A percentile compares a stretch with the other conserved stretches of the same genome.
Evolutionary conservation across 1,284 basidiomycete genomes (phyloP).

Genomic region (Ceraceosorus guamensis): DNA sequence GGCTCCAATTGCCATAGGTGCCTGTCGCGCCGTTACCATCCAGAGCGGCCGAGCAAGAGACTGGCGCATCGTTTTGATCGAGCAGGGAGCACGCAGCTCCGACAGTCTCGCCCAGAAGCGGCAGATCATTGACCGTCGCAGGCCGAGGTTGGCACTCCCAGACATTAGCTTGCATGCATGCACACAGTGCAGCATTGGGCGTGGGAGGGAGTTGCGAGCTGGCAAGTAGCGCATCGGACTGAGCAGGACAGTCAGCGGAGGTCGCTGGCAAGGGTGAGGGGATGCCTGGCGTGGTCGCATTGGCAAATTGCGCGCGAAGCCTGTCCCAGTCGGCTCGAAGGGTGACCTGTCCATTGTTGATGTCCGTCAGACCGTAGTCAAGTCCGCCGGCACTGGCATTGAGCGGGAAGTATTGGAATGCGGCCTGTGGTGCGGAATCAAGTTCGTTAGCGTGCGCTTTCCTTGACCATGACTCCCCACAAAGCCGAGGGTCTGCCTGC

Average conservation of each 20-base stretch:
- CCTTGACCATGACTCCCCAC: too few relatives aligned
- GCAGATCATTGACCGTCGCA: slow-evolving; percentile 59
- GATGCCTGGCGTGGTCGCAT: slow-evolving; percentile 59
- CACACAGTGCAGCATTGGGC: slow-evolving; percentile 69
- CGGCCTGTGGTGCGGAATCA: slow-evolving; percentile 37
- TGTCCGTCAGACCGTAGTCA: slow-evolving; percentile 74
- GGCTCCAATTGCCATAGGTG: slow-evolving; percentile 65
- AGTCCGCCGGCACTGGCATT: slow-evolving; percentile 55
- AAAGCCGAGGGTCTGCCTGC: too few relatives aligned
- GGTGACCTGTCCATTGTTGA: slow-evolving; percentile 55
- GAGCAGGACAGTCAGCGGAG: slow-evolving; percentile 62
- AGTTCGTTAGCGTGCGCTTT: too few relatives aligned
- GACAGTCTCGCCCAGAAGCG: slow-evolving; percentile 62
- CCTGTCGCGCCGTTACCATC: slow-evolving; percentile 66
- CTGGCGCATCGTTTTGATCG: slow-evolving; percentile 43
- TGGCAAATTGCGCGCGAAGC: slow-evolving; percentile 60
- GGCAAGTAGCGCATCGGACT: slow-evolving; percentile 60
- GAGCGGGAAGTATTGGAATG: slow-evolving; percentile 56
- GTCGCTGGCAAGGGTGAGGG: slow-evolving; percentile 58
- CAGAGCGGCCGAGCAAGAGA: slow-evolving; percentile 53
- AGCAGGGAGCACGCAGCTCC: slow-evolving; percentile 66
- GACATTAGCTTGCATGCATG: slow-evolving; percentile 60
- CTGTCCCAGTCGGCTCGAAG: slow-evolving; percentile 62
- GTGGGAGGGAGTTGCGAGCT: slow-evolving; percentile 70
- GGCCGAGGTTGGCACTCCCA: slow-evolving; percentile 68